Percentiles rank a stretch among this genome's conserved stretches.
These are phyloP conservation scores for Cyberlindnera euphorbiae DNA, from an alignment of 805 yeast species.

Conservation along the genomic window DNA sequence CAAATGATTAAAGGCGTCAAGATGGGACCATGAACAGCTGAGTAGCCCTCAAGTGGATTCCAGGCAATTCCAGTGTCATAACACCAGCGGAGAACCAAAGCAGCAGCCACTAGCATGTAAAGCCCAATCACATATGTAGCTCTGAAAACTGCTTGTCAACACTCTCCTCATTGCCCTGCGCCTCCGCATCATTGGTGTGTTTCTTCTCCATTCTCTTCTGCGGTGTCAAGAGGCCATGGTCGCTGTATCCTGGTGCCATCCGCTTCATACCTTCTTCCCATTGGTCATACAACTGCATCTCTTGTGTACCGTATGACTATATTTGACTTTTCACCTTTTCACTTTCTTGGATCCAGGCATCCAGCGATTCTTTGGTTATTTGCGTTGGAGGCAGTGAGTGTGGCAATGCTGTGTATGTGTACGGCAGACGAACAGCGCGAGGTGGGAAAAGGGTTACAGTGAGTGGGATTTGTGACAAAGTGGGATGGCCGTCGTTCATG, in stretches of 20 bases:
- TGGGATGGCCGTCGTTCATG: slow-evolving; percentile 7
- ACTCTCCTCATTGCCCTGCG: too few relatives aligned
- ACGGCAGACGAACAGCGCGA: slow-evolving; percentile 47
- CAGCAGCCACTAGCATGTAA: too few relatives aligned
- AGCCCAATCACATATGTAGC: too few relatives aligned
- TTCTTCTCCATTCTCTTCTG: slow-evolving; percentile 8
- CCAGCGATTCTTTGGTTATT: slow-evolving; percentile 26
- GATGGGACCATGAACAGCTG: too few relatives aligned
- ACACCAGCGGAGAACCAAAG: too few relatives aligned
- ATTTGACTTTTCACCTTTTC: slow-evolving; percentile 26
- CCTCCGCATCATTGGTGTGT: too few relatives aligned
- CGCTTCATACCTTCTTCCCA: slow-evolving; percentile 30
- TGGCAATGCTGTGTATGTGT: slow-evolving; percentile 39
- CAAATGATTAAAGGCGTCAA: too few relatives aligned
- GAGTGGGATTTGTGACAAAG: slow-evolving; percentile 40
- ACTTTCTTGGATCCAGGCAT: slow-evolving; percentile 30
- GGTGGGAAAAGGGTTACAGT: slow-evolving; percentile 50
- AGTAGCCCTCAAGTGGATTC: too few relatives aligned
- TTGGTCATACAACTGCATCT: slow-evolving; percentile 22
- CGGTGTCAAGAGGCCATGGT: slow-evolving; percentile 20
- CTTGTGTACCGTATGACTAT: slow-evolving; percentile 22
- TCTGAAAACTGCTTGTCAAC: too few relatives aligned
- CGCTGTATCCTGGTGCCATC: slow-evolving; percentile 42
- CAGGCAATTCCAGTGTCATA: too few relatives aligned
- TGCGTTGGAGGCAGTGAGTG: slow-evolving; percentile 29